Percentiles rank a stretch among this genome's conserved stretches.
phyloP scores from a whole-genome alignment of 129 eudicot genomes.

The Artemisia argyi region DNA sequence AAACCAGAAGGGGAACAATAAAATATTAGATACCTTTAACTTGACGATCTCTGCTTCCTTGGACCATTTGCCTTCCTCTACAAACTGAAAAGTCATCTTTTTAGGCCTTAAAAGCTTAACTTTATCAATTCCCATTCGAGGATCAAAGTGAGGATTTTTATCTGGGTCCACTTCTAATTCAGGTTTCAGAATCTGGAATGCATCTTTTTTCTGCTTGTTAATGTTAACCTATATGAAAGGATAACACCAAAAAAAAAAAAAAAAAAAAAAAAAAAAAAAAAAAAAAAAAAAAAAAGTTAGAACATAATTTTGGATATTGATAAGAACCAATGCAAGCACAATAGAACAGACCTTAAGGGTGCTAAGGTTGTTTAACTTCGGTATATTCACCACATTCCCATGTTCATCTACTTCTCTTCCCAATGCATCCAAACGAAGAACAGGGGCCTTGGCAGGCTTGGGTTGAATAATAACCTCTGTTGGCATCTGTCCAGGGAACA shows the following conservation, averaged over 20 bases:
- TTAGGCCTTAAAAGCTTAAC: slow-evolving; percentile 82
- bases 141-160: slow-evolving; percentile 80
- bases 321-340: background rate
- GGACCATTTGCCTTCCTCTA: slow-evolving; percentile 99
- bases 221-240: slow-evolving; percentile 71
- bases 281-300: background rate
- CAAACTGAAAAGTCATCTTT: slow-evolving; percentile 90
- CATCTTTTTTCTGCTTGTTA: slow-evolving; percentile 94
- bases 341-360: slow-evolving; percentile 69
- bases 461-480: slow-evolving; percentile 69
- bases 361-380: slow-evolving; percentile 69
- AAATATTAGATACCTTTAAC: slow-evolving; percentile 56
- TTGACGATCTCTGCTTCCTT: slow-evolving; percentile 84
- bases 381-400: slow-evolving; percentile 81
- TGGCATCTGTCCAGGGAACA: slow-evolving; percentile 93
- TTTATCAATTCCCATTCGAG: slow-evolving; percentile 89
- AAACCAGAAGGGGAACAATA: slow-evolving; percentile 7
- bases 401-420: slow-evolving; percentile 97
- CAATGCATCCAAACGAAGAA: slow-evolving; percentile 83
- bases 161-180: slow-evolving; percentile 93
- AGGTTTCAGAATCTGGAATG: slow-evolving; percentile 91
- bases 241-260: background rate
- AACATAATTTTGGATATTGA: background rate
- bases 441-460: slow-evolving; percentile 95
- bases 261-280: slow-evolving; percentile 9